These are phyloP conservation scores for Salix koriyanagi DNA, from an alignment of 345 rosid species.

Conservation along the genomic window DNA sequence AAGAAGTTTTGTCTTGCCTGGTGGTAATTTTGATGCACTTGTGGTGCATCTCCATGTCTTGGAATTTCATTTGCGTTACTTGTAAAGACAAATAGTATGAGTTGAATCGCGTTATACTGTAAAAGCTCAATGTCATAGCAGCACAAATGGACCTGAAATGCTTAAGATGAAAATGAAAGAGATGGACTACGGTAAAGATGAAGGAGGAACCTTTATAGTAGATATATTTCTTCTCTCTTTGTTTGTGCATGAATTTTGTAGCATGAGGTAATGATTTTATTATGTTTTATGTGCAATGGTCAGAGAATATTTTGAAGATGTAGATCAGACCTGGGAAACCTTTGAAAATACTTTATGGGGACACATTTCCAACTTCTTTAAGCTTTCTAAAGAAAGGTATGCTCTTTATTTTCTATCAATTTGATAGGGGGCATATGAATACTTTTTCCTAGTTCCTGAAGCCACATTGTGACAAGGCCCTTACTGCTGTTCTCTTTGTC, in stretches of 20 bases:
- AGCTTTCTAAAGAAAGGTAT: conserved; percentile 96
- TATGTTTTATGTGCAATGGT: conserved; percentile 1
- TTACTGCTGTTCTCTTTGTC: not conserved
- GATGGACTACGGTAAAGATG: not conserved
- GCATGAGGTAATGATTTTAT: conserved; percentile 13
- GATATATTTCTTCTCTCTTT: not conserved
- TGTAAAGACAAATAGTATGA: not conserved
- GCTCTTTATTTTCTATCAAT: conserved; percentile 1
- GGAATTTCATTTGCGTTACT: not conserved
- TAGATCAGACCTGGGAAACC: conserved; percentile 94
- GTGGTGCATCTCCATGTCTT: not conserved
- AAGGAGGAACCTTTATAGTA: not conserved
- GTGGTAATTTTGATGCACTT: not conserved
- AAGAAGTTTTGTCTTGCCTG: not conserved
- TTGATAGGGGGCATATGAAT: not conserved
- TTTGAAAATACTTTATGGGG: conserved; percentile 96
- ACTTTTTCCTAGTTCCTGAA: not conserved
- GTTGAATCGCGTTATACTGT: not conserved
- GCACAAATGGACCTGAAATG: not conserved
- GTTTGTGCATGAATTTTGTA: not conserved
- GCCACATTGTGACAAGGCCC: not conserved
- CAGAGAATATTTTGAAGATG: conserved; percentile 99
- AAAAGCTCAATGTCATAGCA: not conserved
- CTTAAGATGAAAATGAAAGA: not conserved
- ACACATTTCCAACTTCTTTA: conserved; percentile 70